Conservation (phyloP, 306 rosid species). For the Lithocarpus polystachyus region DNA sequence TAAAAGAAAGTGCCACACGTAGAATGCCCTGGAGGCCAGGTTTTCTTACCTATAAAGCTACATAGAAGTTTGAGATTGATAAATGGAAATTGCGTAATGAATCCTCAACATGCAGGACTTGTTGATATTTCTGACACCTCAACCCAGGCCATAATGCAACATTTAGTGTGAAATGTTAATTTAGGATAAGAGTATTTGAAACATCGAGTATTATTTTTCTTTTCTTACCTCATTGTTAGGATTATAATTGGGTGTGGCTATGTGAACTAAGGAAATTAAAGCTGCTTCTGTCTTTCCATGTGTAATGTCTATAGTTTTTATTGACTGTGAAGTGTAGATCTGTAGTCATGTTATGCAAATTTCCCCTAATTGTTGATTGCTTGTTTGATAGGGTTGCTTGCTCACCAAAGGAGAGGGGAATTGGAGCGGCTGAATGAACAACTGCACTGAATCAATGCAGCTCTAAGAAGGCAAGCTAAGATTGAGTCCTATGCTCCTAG, state of each 20-base stretch:
- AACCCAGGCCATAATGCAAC: not conserved
- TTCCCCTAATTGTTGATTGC: slow-evolving; percentile 13
- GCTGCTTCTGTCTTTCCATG: not conserved
- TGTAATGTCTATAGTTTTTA: not conserved
- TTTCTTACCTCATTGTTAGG: not conserved
- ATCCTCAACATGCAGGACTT: not conserved
- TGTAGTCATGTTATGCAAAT: not conserved
- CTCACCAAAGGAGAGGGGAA: slow-evolving; percentile 86
- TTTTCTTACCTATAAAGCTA: not conserved
- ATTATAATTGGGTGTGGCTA: not conserved
- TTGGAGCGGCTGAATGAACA: slow-evolving; percentile 77
- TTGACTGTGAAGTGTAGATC: not conserved
- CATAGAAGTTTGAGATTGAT: not conserved
- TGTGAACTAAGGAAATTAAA: not conserved
- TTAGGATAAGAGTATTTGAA: not conserved
- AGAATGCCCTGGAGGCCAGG: not conserved
- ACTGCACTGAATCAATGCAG: slow-evolving; percentile 77
- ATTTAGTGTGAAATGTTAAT: not conserved
- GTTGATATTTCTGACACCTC: not conserved
- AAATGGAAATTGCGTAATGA: not conserved
- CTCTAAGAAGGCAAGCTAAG: slow-evolving; percentile 90
- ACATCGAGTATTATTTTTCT: not conserved
- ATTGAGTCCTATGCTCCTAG: slow-evolving; percentile 95
- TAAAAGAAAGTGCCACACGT: not conserved
- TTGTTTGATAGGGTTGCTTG: slow-evolving; percentile 65